These are phyloP conservation scores for Mariannaea sp. DNA, from an alignment of 2,329 filamentous ascomycete genomes.

Conservation along the genomic window DNA sequence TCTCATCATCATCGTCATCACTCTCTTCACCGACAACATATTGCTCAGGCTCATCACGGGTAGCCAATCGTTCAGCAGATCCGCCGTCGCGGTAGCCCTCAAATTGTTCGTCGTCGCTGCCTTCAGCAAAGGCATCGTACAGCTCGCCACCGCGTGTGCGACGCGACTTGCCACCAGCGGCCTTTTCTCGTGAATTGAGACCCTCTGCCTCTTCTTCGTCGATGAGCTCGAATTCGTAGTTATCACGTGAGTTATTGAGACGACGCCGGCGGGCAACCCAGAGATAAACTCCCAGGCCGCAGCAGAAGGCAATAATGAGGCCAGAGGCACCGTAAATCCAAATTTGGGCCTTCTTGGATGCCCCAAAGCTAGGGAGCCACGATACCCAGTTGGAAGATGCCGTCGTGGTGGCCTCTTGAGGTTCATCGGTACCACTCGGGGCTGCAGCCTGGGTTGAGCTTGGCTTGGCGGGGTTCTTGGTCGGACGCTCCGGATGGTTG, in stretches of 20 bases:
- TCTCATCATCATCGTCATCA: constrained; percentile 39
- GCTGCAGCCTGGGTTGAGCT: constrained; percentile 36
- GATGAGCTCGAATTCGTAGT: constrained; percentile 93
- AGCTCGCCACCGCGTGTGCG: constrained; percentile 79
- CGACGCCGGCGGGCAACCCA: constrained; percentile 78
- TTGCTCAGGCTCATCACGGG: constrained; percentile 47
- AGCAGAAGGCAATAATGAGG: constrained; percentile 86
- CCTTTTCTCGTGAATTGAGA: constrained; percentile 54
- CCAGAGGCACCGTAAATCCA: constrained; percentile 91
- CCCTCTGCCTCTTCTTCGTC: constrained; percentile 76
- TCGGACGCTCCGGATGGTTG: constrained; percentile 68
- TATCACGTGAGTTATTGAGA: constrained; percentile 75
- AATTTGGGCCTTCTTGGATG: constrained; percentile 82
- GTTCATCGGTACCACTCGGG: constrained; percentile 39
- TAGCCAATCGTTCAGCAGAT: constrained; percentile 38
- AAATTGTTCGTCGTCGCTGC: constrained; percentile 68
- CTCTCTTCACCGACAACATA: constrained; percentile 58
- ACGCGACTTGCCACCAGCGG: constrained; percentile 50
- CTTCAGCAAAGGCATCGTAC: constrained; percentile 96
- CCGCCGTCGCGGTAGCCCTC: constrained; percentile 48
- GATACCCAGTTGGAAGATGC: constrained; percentile 77
- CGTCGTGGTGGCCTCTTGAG: constrained; percentile 47
- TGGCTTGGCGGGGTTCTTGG: constrained; percentile 51
- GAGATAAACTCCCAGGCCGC: constrained; percentile 79
- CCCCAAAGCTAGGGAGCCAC: constrained; percentile 88